phyloP scores from a whole-genome alignment of 129 eudicot species.

The Logfia minima region DNA sequence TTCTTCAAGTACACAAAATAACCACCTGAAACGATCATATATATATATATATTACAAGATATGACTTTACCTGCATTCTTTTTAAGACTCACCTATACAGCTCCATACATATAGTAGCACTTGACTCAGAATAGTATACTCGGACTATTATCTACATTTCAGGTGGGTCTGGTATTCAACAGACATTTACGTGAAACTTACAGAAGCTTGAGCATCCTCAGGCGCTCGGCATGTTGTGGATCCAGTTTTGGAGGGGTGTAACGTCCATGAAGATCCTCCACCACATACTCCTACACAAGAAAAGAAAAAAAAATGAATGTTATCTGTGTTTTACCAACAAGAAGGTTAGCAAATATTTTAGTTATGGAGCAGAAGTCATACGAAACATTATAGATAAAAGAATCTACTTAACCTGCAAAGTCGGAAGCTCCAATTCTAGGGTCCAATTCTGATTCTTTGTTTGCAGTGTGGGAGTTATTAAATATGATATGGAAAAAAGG shows the following conservation, averaged over 20 bases:
- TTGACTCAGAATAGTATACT: not conserved
- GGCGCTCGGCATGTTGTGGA: conserved; percentile 58
- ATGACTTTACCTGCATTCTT: not conserved
- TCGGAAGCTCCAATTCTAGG: not conserved
- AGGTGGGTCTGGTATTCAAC: not conserved
- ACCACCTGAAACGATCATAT: conserved; percentile 5
- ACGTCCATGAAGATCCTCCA: conserved; percentile 73
- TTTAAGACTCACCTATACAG: conserved; percentile 1
- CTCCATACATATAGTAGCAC: not conserved
- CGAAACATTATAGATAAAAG: not conserved
- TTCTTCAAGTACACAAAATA: not conserved
- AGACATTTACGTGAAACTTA: conserved; percentile 25
- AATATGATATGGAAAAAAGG: not conserved
- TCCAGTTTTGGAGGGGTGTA: conserved; percentile 77
- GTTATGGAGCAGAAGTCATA: not conserved
- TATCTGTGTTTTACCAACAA: not conserved
- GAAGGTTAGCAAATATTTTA: not conserved
- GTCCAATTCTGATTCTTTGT: not conserved
- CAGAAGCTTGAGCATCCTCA: conserved; percentile 69
- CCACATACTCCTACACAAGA: conserved; percentile 63
- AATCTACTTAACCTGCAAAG: not conserved
- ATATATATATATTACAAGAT: not conserved
- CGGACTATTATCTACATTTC: not conserved
- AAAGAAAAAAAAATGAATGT: not conserved
- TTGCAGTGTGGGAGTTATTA: not conserved